Conservation (phyloP, 148 eudicot species). For the Amaranthus cruentus region DNA sequence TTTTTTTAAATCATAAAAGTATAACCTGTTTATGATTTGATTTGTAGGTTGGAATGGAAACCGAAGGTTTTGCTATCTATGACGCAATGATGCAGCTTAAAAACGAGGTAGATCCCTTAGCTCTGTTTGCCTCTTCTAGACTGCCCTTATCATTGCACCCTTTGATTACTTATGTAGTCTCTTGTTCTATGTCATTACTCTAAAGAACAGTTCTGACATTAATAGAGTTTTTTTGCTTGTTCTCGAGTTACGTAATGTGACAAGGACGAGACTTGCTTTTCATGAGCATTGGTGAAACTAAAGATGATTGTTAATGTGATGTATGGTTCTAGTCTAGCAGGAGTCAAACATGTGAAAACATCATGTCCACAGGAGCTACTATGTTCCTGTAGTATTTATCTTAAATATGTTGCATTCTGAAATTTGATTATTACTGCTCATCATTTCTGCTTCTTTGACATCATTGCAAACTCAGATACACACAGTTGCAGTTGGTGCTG, state of each 20-base stretch:
- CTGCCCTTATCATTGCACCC: not conserved
- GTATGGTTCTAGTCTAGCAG: no score
- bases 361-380: not conserved
- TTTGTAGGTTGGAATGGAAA: conserved; percentile 75
- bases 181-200: conserved; percentile 4
- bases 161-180: not conserved
- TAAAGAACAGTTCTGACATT: not conserved
- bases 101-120: conserved; percentile 52
- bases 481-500: conserved; percentile 76
- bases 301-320: no score
- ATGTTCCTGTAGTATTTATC: not conserved
- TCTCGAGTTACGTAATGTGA: not conserved
- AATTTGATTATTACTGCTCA: not conserved
- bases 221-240: not conserved
- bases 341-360: not conserved
- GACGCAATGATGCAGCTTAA: conserved; percentile 77
- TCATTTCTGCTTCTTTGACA: conserved; percentile 1
- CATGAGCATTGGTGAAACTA: no score
- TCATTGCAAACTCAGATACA: conserved; percentile 47
- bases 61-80: conserved; percentile 93
- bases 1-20: not conserved
- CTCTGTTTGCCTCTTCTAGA: conserved; percentile 6
- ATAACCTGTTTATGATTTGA: not conserved
- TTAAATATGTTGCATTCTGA: not conserved
- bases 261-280: not conserved